Conservation (phyloP, 108 stramenopile genomes). For the Skeletonema tropicum region DNA sequence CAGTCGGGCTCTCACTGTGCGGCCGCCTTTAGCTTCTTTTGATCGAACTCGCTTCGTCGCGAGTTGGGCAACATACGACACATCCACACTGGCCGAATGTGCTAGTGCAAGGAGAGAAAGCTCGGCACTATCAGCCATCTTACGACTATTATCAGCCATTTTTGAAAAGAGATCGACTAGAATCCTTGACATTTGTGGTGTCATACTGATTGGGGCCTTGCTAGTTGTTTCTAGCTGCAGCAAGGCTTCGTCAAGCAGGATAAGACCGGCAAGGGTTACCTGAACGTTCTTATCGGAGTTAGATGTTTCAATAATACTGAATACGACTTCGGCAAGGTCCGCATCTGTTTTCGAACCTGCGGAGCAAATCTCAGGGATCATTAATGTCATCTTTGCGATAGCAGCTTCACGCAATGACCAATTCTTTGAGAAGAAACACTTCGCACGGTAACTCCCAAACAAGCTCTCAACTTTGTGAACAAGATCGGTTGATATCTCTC, state of each 20-base stretch:
- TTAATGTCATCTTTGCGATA: conserved; percentile 49
- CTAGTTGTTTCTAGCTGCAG: conserved; percentile 32
- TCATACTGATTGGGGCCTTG: conserved; percentile 17
- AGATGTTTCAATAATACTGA: conserved; percentile 31
- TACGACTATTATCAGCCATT: conserved; percentile 43
- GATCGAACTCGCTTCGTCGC: conserved; percentile 46
- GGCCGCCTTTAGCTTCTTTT: conserved; percentile 40
- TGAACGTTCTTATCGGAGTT: conserved; percentile 51
- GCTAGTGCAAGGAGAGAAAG: conserved; percentile 43
- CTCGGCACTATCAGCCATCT: conserved; percentile 50
- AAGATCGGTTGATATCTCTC: conserved; percentile 28
- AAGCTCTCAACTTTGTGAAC: conserved; percentile 43
- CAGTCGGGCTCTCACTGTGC: conserved; percentile 30
- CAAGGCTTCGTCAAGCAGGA: conserved; percentile 50
- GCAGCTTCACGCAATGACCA: conserved; percentile 63
- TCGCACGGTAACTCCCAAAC: conserved; percentile 52
- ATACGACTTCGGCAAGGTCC: conserved; percentile 28
- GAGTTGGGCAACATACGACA: conserved; percentile 15
- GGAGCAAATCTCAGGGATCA: conserved; percentile 31
- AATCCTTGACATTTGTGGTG: conserved; percentile 31
- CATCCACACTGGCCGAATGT: conserved; percentile 25
- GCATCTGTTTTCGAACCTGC: neutral
- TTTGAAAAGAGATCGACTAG: conserved; percentile 36
- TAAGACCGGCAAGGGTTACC: conserved; percentile 45
- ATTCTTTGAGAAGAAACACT: conserved; percentile 60